Base-by-base conservation (phyloP, 345 rosid species). In the Trapa bicornis region DNA sequence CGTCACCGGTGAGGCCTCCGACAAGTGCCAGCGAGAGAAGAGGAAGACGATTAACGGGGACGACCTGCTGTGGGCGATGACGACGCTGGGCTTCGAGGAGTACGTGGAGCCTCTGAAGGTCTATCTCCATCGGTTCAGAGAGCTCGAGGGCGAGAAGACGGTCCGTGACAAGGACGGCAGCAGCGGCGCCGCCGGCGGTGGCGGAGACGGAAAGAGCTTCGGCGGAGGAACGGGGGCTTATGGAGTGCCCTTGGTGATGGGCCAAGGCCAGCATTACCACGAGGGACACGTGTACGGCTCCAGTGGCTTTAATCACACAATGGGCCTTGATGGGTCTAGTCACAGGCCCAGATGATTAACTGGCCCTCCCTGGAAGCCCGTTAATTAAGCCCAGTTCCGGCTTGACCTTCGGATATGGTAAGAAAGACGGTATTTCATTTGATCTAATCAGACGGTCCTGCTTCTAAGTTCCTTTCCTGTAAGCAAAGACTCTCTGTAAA, bases 1-100 rank as follows among this genome's bases (percentile, higher is more conserved):
- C 77, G 81, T 87, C 60, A 87, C 89, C 3, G 93, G 93, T 36
- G 93, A 85, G 72, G 93, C 93, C 0, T 87, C 93, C 0, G 93
- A 87, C 70, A 87, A 87, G 88, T 87, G 93, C 72, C 88, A 85
- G 71, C 73, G 86, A 33, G 92, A 87, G 85, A 87, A 87, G 82
- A 60, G 92, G 78, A 87, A 87, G 81, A 87, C 92, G 9, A 81
- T 87, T 75, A 87, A 87, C 76, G 92, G 92, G 1, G 92, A 87
- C 58, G 85, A 81, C 67, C 80, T 81, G 13, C 70, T 81, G 37
- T 81, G 85, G 85, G 82, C 85, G 45, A 87, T 85, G 93, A 85
- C 93, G 6, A 87, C 93, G 17, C 74, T 85, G 29, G 93, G 89
- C 32, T 87, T 87, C 64, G 88, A 87, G 71, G 88, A 87, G n/a